Percentiles rank a stretch among this genome's conserved stretches.
phyloP scores from a whole-genome alignment of 2,329 filamentous ascomycete species.

The Xylariomycetidae sp. region DNA sequence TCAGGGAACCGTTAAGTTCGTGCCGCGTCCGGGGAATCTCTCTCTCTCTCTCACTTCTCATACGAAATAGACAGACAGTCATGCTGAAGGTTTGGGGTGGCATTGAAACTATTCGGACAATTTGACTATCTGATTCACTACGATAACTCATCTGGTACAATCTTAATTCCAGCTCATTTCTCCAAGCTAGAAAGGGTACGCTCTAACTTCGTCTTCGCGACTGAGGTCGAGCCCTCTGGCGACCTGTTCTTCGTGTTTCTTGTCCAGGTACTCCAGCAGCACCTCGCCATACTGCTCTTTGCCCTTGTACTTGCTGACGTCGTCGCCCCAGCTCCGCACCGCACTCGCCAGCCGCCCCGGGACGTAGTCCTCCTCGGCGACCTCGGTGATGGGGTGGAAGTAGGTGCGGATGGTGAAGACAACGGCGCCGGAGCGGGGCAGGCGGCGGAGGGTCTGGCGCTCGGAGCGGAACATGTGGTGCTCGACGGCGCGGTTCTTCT shows the following conservation, averaged over 20 bases:
- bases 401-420: constrained; percentile 78
- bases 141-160: too few species aligned
- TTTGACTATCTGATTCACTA: too few species aligned
- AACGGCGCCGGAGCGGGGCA: constrained; percentile 51
- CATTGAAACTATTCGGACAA: too few species aligned
- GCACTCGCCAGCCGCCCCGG: constrained; percentile 73
- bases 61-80: too few species aligned
- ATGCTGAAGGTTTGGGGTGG: too few species aligned
- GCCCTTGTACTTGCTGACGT: constrained; percentile 74
- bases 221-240: constrained; percentile 55
- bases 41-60: too few species aligned
- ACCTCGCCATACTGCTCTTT: constrained; percentile 67
- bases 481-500: constrained; percentile 66
- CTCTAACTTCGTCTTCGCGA: constrained; percentile 22
- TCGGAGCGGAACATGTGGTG: constrained; percentile 75
- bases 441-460: constrained; percentile 60
- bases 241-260: constrained; percentile 67
- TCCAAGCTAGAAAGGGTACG: constrained; percentile 21
- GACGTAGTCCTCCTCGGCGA: constrained; percentile 67
- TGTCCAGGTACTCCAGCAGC: constrained; percentile 69
- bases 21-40: too few species aligned
- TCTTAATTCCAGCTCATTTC: too few species aligned
- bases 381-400: constrained; percentile 64
- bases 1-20: too few species aligned
- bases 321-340: constrained; percentile 73